phyloP scores from a whole-genome alignment of 2,329 filamentous ascomycete species.

The Neocatenulostroma microsporum region DNA sequence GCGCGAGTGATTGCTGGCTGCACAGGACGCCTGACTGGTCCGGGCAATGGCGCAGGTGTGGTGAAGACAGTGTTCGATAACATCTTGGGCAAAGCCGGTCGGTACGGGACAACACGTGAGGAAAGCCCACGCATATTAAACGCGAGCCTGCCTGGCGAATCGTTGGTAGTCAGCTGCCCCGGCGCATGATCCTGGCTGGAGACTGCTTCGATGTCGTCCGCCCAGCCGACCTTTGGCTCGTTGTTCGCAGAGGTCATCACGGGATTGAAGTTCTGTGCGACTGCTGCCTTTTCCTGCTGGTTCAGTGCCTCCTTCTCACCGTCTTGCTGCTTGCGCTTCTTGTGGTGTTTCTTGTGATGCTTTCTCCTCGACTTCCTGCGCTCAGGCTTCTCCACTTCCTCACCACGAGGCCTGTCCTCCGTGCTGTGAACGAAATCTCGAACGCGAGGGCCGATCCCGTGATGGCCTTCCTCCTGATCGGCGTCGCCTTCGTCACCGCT shows the following conservation, averaged over 20 bases:
- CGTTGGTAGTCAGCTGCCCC: slow-evolving; percentile 5
- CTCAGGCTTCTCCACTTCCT: slow-evolving; percentile 27
- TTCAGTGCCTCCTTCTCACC: slow-evolving; percentile 32
- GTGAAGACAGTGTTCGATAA: slow-evolving; percentile 64
- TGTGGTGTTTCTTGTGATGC: slow-evolving; percentile 35
- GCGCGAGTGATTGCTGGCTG: slow-evolving; percentile 3
- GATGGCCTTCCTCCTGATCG: slow-evolving; percentile 35
- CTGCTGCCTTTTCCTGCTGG: slow-evolving; percentile 28
- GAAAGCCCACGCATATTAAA: slow-evolving; percentile 44
- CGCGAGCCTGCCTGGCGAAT: slow-evolving; percentile 15
- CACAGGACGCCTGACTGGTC: slow-evolving; percentile 2
- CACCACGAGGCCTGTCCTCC: slow-evolving; percentile 11
- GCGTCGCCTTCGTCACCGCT: slow-evolving; percentile 54
- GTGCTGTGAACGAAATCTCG: slow-evolving; percentile 41
- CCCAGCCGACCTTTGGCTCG: slow-evolving; percentile 31
- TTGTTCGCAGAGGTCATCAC: slow-evolving; percentile 12
- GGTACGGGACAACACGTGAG: slow-evolving; percentile 22
- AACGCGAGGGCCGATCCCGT: slow-evolving; percentile 28
- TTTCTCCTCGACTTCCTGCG: slow-evolving; percentile 22
- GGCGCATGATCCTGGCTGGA: slow-evolving; percentile 3
- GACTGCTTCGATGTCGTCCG: slow-evolving; percentile 28
- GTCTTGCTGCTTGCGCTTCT: slow-evolving; percentile 35
- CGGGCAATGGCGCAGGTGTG: slow-evolving; percentile 29
- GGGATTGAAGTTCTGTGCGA: not conserved
- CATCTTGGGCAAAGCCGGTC: slow-evolving; percentile 55